These are phyloP conservation scores for Ophiocordyceps camponoti-floridani DNA, from an alignment of 2,329 filamentous ascomycete genomes.

Conservation along the genomic window DNA sequence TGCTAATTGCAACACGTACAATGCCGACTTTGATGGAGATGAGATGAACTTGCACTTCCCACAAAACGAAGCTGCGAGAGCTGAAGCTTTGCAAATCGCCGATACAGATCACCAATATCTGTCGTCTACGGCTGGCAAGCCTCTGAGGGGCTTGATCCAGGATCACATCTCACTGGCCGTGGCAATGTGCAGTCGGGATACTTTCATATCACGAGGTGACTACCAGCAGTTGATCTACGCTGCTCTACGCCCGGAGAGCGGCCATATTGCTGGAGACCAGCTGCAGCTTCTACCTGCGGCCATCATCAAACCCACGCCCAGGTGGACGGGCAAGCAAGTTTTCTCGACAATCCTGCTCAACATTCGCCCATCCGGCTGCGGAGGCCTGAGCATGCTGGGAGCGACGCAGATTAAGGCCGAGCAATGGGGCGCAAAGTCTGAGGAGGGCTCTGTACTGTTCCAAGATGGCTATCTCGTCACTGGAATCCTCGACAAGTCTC, in stretches of 20 bases:
- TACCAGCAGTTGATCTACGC: slow-evolving; percentile 92
- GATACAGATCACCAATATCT: slow-evolving; percentile 97
- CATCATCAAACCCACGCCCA: slow-evolving; percentile 58
- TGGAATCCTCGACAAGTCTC: slow-evolving; percentile 89
- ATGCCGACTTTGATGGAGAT: slow-evolving; percentile 97
- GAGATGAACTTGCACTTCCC: slow-evolving; percentile 99
- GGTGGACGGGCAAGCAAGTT: slow-evolving; percentile 95
- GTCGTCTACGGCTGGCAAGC: slow-evolving; percentile 83
- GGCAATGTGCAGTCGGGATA: slow-evolving; percentile 76
- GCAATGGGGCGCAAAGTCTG: slow-evolving; percentile 58
- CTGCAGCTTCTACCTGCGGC: slow-evolving; percentile 69
- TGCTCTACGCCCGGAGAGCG: slow-evolving; percentile 75
- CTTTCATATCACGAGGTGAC: slow-evolving; percentile 71
- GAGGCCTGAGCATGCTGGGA: slow-evolving; percentile 61
- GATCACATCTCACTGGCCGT: slow-evolving; percentile 95
- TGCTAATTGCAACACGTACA: slow-evolving; percentile 98
- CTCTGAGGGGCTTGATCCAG: slow-evolving; percentile 87
- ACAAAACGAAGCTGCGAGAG: slow-evolving; percentile 84
- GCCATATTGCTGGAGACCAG: slow-evolving; percentile 67
- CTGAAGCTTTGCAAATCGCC: slow-evolving; percentile 82
- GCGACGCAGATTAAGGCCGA: slow-evolving; percentile 63
- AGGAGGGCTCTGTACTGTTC: slow-evolving; percentile 70
- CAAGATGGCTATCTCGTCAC: slow-evolving; percentile 74
- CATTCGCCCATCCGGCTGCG: slow-evolving; percentile 60
- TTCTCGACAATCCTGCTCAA: slow-evolving; percentile 88